Base-by-base conservation (phyloP, 140 eudicot species). In the Cichorium intybus region DNA sequence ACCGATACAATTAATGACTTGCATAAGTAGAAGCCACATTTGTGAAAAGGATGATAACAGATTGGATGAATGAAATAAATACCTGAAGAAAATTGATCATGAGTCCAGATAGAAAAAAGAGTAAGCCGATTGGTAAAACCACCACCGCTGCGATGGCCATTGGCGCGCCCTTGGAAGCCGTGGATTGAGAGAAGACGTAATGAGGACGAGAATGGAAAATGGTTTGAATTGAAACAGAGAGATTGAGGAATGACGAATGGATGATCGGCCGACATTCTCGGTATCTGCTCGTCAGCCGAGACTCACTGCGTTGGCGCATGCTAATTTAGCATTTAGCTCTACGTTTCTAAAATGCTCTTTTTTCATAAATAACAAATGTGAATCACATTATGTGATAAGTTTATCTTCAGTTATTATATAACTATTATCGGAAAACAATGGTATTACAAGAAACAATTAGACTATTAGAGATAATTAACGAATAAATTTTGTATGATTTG, bases 61-160 rank as follows among this genome's bases (percentile, higher is more conserved):
- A 53, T 15, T 10, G 11, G 5, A 29, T 20, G 16, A 39, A 34
- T 70, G 16, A 3, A 12, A 3, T 31, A 41, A 24, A 43, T 73
- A 89, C 97, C 97, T 89, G 95, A 27, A 89, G 54, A 56, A 75
- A 60, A 76, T 89, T 89, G 57, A 89, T 70, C 64, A 86, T 41
- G 80, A 89, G 87, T 56, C 97, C 97, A 1, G 95, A 89, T 8
- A 86, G 60, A 35, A 89, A 73, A 63, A 89, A 82, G 29, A 89
- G 70, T 7, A 89, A 54, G 17, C 93, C 95, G 5, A 86, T 14
- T 17, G 95, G 97, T 49, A 89, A 72, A 84, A 84, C 60, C 5
- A 84, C 55, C 1, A 75, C 75, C 15, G 89, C 89, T 33, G 93
- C 95, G 22, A 89, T 52, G 46, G 86, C 91, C 95, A 83, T 81